These are phyloP conservation scores for Adansonia gregorii DNA, from an alignment of 441 rosid genomes.

Conservation along the genomic window DNA sequence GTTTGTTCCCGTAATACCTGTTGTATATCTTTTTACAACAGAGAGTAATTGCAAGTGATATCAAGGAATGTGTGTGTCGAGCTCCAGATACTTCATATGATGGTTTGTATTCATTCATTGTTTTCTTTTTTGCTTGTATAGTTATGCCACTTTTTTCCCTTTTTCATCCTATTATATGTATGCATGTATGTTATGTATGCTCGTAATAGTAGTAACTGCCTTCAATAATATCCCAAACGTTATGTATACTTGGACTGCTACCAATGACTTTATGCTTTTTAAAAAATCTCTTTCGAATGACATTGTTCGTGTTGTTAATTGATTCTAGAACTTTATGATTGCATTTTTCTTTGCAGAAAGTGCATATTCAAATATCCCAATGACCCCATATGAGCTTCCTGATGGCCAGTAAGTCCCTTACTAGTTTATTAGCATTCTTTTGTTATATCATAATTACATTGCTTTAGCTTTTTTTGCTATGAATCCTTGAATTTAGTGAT, in stretches of 20 bases:
- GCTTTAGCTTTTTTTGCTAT: conserved; percentile 2
- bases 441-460: background rate
- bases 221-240: conserved; percentile 9
- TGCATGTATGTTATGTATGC: background rate
- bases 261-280: background rate
- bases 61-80: conserved; percentile 95
- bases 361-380: conserved; percentile 94
- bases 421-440: conserved; percentile 4
- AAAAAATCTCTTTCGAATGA: background rate
- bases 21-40: conserved; percentile 44
- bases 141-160: conserved; percentile 1
- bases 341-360: conserved; percentile 58
- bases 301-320: background rate
- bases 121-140: background rate
- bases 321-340: conserved; percentile 12
- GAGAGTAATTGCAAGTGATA: conserved; percentile 96
- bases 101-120: conserved; percentile 50
- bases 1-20: conserved; percentile 17
- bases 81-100: conserved; percentile 99
- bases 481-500: background rate
- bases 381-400: conserved; percentile 98
- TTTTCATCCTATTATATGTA: background rate
- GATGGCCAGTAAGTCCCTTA: conserved; percentile 95
- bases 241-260: background rate
- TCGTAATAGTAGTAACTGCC: background rate